A percentile compares a stretch with the other conserved stretches of the same genome.
Conservation (phyloP, 2,329 filamentous ascomycete genomes). For the Ophiocordyceps camponoti-floridani region DNA sequence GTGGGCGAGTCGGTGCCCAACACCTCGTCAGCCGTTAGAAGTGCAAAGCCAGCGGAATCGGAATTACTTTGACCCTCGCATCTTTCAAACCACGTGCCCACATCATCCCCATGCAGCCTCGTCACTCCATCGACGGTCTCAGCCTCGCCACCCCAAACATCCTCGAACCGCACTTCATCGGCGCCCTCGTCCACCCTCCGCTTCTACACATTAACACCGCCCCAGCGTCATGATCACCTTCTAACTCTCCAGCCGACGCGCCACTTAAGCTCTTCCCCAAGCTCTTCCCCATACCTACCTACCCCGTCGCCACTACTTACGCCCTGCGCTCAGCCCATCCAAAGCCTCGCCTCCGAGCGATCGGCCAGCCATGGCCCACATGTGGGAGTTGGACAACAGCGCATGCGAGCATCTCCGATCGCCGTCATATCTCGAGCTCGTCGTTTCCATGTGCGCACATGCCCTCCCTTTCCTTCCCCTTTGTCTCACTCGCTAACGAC, state of each 20-base stretch:
- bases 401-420: constrained; percentile 32
- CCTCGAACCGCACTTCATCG: not conserved
- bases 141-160: not conserved
- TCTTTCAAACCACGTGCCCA: no score
- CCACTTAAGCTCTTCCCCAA: no score
- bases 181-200: not conserved
- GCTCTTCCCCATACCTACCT: no score
- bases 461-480: not conserved
- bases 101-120: no score
- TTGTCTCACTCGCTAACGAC: not conserved
- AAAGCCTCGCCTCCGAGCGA: not conserved
- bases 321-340: not conserved
- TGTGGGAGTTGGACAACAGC: constrained; percentile 2
- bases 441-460: constrained; percentile 31
- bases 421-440: constrained; percentile 35
- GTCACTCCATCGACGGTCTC: not conserved
- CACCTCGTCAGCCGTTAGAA: no score
- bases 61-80: no score
- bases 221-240: not conserved
- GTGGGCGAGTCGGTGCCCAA: no score
- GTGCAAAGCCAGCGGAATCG: no score
- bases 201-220: no score
- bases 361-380: constrained; percentile 1
- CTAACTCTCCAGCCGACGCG: not conserved
- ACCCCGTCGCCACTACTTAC: not conserved